Conservation (phyloP, 192 early-diverging fungal species). For the Spinellus fusiger region DNA sequence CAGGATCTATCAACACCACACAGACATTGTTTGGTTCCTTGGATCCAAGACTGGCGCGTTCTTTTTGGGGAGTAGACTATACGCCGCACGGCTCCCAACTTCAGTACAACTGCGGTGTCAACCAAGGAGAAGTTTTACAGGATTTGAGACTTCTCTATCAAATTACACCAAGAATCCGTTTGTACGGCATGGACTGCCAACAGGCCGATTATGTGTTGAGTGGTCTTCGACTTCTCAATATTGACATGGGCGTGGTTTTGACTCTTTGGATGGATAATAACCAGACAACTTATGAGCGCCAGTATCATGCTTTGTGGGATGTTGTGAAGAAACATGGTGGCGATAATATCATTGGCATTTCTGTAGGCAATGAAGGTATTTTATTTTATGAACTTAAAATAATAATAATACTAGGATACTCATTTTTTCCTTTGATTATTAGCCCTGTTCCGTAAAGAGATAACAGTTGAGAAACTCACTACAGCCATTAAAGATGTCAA, state of each 20-base stretch:
- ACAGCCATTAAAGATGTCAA: constrained; percentile 1
- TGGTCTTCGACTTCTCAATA: constrained; percentile 25
- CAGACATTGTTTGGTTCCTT: neutral
- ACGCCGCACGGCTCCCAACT: constrained; percentile 32
- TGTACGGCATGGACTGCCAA: constrained; percentile 40
- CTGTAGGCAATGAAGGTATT: constrained; percentile 41
- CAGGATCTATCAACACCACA: no score
- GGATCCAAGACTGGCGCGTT: constrained; percentile 28
- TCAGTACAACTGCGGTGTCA: constrained; percentile 30
- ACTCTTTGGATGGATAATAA: constrained; percentile 42
- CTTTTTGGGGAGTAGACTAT: constrained; percentile 39
- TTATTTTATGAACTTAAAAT: neutral
- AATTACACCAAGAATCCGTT: constrained; percentile 34
- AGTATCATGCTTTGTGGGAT: constrained; percentile 31
- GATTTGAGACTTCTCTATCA: constrained; percentile 37
- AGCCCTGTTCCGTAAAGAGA: constrained; percentile 37
- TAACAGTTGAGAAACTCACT: constrained; percentile 3
- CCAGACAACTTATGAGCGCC: constrained; percentile 28
- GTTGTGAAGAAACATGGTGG: constrained; percentile 30
- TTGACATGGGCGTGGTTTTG: constrained; percentile 33
- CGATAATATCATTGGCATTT: constrained; percentile 35
- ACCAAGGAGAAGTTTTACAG: constrained; percentile 29
- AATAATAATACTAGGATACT: neutral
- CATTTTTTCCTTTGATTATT: constrained; percentile 1
- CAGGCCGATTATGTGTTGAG: constrained; percentile 35